A percentile compares a stretch with the other conserved stretches of the same genome.
phyloP scores from a whole-genome alignment of 495 filamentous ascomycete species.

The Aspergillus egyptiacus region DNA sequence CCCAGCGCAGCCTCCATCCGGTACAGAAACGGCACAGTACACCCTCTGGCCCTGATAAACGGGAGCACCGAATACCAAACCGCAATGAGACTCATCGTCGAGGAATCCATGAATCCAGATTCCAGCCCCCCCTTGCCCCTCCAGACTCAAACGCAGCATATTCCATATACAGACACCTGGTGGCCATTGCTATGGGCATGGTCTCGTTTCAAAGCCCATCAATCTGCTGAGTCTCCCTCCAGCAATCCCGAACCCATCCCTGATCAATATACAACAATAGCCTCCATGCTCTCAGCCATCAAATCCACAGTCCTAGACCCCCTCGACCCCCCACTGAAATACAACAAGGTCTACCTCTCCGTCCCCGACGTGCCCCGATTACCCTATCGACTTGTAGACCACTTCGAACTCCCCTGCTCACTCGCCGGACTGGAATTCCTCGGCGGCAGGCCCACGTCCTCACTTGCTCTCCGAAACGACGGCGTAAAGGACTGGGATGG shows the following conservation, averaged over 20 bases:
- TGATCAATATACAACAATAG: not conserved
- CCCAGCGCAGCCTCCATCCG: constrained; percentile 1
- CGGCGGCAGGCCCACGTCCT: not conserved
- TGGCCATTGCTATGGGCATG: not conserved
- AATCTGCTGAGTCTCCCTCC: not conserved
- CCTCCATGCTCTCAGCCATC: constrained; percentile 1
- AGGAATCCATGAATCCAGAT: not conserved
- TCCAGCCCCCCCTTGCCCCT: not conserved
- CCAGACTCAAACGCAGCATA: not conserved
- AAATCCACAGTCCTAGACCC: not conserved
- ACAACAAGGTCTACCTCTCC: not conserved
- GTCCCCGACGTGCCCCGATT: not conserved
- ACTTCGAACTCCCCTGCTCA: not conserved
- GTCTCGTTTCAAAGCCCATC: not conserved
- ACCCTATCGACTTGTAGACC: not conserved
- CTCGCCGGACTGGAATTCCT: constrained; percentile 5
- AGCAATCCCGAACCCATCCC: not conserved
- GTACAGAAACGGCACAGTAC: not conserved
- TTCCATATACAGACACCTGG: not conserved
- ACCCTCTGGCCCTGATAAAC: not conserved
- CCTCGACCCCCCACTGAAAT: not conserved
- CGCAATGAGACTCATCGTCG: constrained; percentile 1
- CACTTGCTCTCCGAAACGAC: not conserved
- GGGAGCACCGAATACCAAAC: constrained; percentile 1
- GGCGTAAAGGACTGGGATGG: constrained; percentile 2